Conservation (phyloP, 495 filamentous ascomycete species). For the Trichoderma gamsii region DNA sequence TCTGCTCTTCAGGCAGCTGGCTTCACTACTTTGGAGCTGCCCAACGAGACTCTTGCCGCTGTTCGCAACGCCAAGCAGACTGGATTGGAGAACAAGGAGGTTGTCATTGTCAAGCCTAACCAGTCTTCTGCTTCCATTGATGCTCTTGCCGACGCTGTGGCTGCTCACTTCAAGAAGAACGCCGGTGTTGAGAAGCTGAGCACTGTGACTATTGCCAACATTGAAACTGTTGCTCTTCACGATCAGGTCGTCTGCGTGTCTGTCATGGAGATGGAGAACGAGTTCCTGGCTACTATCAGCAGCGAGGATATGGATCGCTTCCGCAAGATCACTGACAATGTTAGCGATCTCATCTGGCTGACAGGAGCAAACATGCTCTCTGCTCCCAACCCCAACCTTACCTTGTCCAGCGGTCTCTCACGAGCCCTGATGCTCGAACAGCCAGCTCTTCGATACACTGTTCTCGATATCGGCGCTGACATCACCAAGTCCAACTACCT, state of each 20-base stretch:
- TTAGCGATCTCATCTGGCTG: constrained; percentile 30
- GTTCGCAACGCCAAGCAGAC: constrained; percentile 1
- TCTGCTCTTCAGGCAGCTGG: background rate
- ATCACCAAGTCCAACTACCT: background rate
- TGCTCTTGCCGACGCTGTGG: background rate
- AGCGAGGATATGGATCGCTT: constrained; percentile 26
- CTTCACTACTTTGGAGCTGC: constrained; percentile 11
- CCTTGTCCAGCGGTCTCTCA: constrained; percentile 28
- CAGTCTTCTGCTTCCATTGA: constrained; percentile 7
- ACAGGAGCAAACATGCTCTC: constrained; percentile 24
- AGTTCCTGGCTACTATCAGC: constrained; percentile 27
- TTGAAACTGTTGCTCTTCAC: constrained; percentile 17
- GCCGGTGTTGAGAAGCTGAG: constrained; percentile 8
- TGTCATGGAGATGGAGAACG: constrained; percentile 24
- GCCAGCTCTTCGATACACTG: constrained; percentile 29
- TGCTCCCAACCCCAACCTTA: constrained; percentile 25
- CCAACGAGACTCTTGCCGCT: constrained; percentile 16
- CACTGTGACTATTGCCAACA: background rate
- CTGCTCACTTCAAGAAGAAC: constrained; percentile 3
- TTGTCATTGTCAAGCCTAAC: constrained; percentile 19
- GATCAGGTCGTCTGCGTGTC: constrained; percentile 20
- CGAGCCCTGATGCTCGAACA: constrained; percentile 36
- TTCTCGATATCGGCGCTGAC: constrained; percentile 26
- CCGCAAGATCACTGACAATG: constrained; percentile 29
- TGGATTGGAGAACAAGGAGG: background rate